These are phyloP conservation scores for Kandelia obovata DNA, from an alignment of 345 rosid species.

Conservation along the genomic window DNA sequence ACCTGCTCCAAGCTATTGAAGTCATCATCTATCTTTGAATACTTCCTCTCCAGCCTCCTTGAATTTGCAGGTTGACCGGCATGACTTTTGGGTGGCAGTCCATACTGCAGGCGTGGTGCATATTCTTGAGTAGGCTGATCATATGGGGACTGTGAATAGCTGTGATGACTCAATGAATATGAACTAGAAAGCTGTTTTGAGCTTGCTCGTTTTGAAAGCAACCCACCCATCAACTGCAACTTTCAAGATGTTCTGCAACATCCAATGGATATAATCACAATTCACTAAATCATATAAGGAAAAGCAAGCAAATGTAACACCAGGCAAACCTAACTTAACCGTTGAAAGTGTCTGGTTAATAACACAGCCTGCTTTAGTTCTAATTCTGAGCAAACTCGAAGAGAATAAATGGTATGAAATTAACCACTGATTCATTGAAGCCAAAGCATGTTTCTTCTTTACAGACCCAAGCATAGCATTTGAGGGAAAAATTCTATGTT, in stretches of 20 bases:
- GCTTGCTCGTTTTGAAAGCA: constrained; percentile 38
- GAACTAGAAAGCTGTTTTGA: constrained; percentile 36
- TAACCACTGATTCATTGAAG: background rate
- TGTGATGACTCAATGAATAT: constrained; percentile 33
- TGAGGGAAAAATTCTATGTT: background rate
- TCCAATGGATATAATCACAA: constrained; percentile 15
- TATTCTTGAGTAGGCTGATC: constrained; percentile 39
- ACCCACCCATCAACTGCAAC: constrained; percentile 52
- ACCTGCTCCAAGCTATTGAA: constrained; percentile 65
- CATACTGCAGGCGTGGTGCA: constrained; percentile 35
- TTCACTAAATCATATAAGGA: background rate
- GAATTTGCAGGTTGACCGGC: constrained; percentile 31
- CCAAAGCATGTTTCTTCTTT: background rate
- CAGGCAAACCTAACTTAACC: constrained; percentile 2
- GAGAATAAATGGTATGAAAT: background rate
- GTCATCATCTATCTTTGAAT: constrained; percentile 61
- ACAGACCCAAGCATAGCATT: background rate
- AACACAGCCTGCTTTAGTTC: background rate
- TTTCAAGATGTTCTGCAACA: constrained; percentile 20
- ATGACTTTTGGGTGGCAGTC: constrained; percentile 39
- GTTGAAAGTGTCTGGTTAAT: background rate
- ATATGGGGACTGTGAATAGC: constrained; percentile 42
- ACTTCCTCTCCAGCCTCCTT: constrained; percentile 57
- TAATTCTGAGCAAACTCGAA: background rate
- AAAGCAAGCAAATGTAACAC: background rate